Evolutionary conservation across 805 yeast genomes (phyloP), one percentile per base, ranked within the genome.

Genomic region (Candida montana): DNA sequence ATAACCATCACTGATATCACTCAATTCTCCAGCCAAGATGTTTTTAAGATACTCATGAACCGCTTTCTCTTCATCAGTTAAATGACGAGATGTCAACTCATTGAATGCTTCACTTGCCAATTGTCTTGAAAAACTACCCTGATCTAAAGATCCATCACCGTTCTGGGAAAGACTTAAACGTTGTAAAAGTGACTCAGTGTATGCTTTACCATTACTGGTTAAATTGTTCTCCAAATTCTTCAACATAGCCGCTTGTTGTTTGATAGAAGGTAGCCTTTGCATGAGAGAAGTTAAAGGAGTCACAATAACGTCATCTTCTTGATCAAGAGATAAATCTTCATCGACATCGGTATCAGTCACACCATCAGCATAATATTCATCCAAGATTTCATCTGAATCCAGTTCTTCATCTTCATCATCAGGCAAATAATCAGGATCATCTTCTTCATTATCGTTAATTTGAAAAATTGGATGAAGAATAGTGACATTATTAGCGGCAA

Each of bases 51-150:
- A 51, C 7, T 40, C 41, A 19, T 48, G 53, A 1, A 44, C 46
- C 23, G 31, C 18, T 20, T 19, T 27, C 3, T 56, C 62, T 11
- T 54, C 60, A 15, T 59, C 62, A 7, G 53, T 58, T 12, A 55
- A 61, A 18, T 58, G 58, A 7, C 58, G 59, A 17, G 59, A 65
- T 7, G 15, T 12, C 11, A 21, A 8, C n/a, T n/a, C 16, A 5
- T 28, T 13, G n/a, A 28, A 15, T 28, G 8, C 18, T 10, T 28
- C 18, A 15, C 18, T 28, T 10, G 31, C 7, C 5, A 28, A n/a
- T 5, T 28, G 29, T 5, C 12, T 10, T 8, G n/a, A n/a, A n/a
- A n/a, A n/a, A n/a, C n/a, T n/a, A n/a, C n/a, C n/a, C n/a, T n/a
- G n/a, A n/a, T n/a, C n/a, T n/a, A n/a, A n/a, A n/a, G n/a, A n/a